Evolutionary conservation across 129 eudicot species (phyloP).

Genomic region (Centrapalus pauciflorus): DNA sequence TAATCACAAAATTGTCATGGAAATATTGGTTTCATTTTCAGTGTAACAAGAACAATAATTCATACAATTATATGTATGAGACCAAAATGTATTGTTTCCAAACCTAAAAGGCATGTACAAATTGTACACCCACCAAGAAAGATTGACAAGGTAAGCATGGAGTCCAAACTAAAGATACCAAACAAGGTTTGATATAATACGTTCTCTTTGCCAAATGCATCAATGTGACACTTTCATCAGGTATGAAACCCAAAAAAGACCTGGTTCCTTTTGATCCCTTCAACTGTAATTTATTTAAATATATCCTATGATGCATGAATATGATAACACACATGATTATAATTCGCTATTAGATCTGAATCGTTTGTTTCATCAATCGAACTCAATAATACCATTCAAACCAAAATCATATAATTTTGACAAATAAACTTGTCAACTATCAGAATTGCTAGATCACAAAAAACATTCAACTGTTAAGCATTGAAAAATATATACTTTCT

Average conservation of each 20-base stretch:
- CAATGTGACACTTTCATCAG: no score
- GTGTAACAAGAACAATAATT: not conserved
- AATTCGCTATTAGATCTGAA: not conserved
- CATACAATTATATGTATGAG: not conserved
- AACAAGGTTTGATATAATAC: no score
- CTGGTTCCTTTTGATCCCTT: no score
- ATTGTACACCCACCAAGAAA: no score
- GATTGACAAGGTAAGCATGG: no score
- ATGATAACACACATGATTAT: not conserved
- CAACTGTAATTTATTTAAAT: no score
- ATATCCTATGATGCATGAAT: not conserved
- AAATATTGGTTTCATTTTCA: not conserved
- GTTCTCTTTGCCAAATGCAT: no score
- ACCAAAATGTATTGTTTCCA: no score
- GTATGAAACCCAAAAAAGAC: no score
- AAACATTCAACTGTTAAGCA: not conserved
- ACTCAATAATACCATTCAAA: not conserved
- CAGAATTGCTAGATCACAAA: not conserved
- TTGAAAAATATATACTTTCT: not conserved
- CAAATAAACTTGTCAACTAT: not conserved
- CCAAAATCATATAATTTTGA: not conserved
- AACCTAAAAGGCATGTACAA: no score
- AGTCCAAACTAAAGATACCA: no score
- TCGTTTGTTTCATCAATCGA: not conserved
- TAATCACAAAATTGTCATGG: not conserved